Evolutionary conservation across 208 protist genomes (phyloP), one percentile per base, ranked within the genome.

Genomic region (Acanthamoeba sp.): DNA sequence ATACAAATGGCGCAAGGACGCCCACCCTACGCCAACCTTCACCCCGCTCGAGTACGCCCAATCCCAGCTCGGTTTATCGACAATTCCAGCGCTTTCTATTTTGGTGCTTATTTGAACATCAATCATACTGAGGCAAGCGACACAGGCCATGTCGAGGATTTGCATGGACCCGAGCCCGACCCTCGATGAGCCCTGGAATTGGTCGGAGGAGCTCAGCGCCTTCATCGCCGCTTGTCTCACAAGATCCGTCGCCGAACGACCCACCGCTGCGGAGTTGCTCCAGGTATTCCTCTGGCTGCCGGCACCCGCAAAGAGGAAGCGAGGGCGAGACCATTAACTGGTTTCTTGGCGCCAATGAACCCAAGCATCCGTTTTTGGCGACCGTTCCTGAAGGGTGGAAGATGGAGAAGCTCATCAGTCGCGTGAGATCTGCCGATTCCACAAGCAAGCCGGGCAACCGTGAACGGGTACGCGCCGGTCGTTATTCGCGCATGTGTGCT

Each of bases 171-270:
- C 48, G n/a, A 96, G 96, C 7, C 95, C 96, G 10, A 97, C 85
- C 22, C 66, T 97, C 12, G 7, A 42, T 24, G 76, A 96, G 29
- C 76, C 52, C 2, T 80, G 87, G n/a, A 97, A 96, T 45, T 98
- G 97, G 97, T 94, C 82, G 20, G 42, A 80, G 12, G 96, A 96
- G 20, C 98, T 98, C 64, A 91, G 90, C 36, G 96, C 98, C 90
- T 99, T 99, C 95, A 27, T 99, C 12, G 87, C 95, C 34, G 38
- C 91, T 20, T 98, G 98, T 94, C 94, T 99, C 14, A 93, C 57
- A 0, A 93, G 97, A 50, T 93, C 98, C 50, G 95, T 95, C 16
- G 62, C 95, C 16, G 57, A 96, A 38, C 93, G 98, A 24, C 96
- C 96, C n/a, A 93, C 94, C 0, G 97, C 98, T 0, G 95, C 93